Base-by-base conservation (phyloP, 2,329 filamentous ascomycete genomes). In the Colletotrichum cuscutae region DNA sequence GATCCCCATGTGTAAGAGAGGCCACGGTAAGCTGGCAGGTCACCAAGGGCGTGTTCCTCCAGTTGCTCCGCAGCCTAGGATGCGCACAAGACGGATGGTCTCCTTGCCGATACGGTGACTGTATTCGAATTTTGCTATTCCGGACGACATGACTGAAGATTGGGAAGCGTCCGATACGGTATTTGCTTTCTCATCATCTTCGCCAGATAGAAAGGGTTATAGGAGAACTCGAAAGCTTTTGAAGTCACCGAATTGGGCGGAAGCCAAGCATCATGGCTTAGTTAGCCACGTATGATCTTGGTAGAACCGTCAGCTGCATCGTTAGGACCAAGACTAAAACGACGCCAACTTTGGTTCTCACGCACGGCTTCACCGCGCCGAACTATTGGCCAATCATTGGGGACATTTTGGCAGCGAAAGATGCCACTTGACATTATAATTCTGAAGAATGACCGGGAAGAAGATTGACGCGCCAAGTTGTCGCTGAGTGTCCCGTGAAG, bases 1-100 rank as follows among this genome's bases (percentile, higher is more conserved):
- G 70, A 8, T 2, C 66, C 66, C 66, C 70, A 71, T 26, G 61
- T 70, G 37, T 72, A 71, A 22, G 70, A 72, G 28, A 72, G 65
- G n/a, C 60, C 66, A 15, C 68, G 42, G 30, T 72, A 71, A 6
- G 30, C 9, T 28, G 70, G 66, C 26, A 57, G 60, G 24, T 65
- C 11, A n/a, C 7, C 26, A 24, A 71, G 11, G 35, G 66, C 52
- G 19, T 72, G 64, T 28, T 71, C 64, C 13, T 71, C 69, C 1
- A 71, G 37, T 7, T 9, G 24, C 9, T 13, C 58, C 28, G 15
- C 57, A 54, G 8, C 37, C 37, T 2, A 68, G 24, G 5, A 72
- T 68, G 7, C 65, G 65, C 12, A 63, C 58, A 6, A 68, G 69
- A 15, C 69, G 69, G 26, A 71, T 26, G 2, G 49, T 58, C 4